phyloP scores from a whole-genome alignment of 2,329 filamentous ascomycete genomes.

The Daldinia sp. region DNA sequence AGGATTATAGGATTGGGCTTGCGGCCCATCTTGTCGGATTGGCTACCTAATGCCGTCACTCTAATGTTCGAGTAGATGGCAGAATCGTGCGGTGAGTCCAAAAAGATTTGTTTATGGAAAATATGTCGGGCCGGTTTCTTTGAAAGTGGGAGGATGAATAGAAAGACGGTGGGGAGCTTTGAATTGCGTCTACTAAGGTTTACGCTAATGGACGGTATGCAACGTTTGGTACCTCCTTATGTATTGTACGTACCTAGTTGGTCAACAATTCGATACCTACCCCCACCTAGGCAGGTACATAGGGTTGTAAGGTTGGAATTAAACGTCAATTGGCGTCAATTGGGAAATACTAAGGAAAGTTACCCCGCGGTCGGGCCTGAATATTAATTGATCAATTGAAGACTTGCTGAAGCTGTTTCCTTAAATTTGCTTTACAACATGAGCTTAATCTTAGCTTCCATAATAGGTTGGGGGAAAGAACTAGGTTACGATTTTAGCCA shows the following conservation, averaged over 20 bases:
- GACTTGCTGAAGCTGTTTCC: no score
- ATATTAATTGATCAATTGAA: no score
- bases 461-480: no score
- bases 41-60: slow-evolving; percentile 28
- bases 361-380: no score
- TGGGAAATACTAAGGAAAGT: no score
- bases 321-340: background rate
- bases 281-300: slow-evolving; percentile 4
- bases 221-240: no score
- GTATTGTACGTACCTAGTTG: background rate
- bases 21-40: slow-evolving; percentile 71
- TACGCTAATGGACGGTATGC: no score
- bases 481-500: no score
- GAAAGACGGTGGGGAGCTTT: background rate
- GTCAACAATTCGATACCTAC: background rate
- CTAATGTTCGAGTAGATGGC: slow-evolving; percentile 35
- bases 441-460: no score
- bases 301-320: background rate
- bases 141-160: background rate
- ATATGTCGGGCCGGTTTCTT: slow-evolving; percentile 19
- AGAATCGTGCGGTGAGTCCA: slow-evolving; percentile 46
- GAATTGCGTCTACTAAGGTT: no score
- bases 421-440: no score
- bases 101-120: slow-evolving; percentile 27
- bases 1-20: slow-evolving; percentile 85